A percentile compares a stretch with the other conserved stretches of the same genome.
Conservation (phyloP, 768 basidiomycete species). For the Lentinus tigrinus region DNA sequence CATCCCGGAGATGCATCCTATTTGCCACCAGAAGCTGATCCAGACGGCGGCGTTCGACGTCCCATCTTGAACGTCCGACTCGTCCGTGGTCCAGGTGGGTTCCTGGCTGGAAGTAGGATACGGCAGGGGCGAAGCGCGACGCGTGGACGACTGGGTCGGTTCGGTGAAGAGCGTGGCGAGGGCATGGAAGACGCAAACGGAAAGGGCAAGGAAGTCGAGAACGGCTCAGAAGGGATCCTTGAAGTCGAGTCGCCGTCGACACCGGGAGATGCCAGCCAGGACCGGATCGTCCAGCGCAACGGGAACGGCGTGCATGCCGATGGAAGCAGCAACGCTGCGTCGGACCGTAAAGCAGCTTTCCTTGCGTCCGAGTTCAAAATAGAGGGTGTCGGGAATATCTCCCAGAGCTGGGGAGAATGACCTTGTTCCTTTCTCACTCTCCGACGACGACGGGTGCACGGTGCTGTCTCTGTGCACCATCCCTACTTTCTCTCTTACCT, state of each 20-base stretch:
- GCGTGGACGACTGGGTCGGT: conserved; percentile 21
- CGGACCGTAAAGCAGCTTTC: conserved; percentile 2
- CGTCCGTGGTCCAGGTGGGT: conserved; percentile 23
- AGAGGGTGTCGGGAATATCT: conserved; percentile 32
- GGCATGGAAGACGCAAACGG: conserved; percentile 5
- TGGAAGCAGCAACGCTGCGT: background rate
- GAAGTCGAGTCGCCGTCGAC: conserved; percentile 1
- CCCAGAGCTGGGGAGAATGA: conserved; percentile 34
- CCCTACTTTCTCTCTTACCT: too few species aligned
- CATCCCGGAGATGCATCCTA: conserved; percentile 32
- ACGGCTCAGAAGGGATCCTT: background rate
- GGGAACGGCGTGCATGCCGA: background rate
- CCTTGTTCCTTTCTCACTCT: background rate
- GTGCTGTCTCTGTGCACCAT: background rate
- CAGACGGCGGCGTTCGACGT: conserved; percentile 14
- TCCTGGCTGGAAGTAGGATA: conserved; percentile 12
- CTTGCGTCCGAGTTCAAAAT: conserved; percentile 23
- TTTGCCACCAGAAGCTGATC: conserved; percentile 27
- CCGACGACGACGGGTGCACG: background rate
- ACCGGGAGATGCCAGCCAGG: background rate
- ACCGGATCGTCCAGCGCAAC: background rate
- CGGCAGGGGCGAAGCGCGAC: conserved; percentile 12
- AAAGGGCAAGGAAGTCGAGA: background rate
- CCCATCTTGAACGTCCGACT: conserved; percentile 31
- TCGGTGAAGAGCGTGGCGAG: conserved; percentile 9